phyloP scores from a whole-genome alignment of 768 basidiomycete genomes.

The Suillus discolor region DNA sequence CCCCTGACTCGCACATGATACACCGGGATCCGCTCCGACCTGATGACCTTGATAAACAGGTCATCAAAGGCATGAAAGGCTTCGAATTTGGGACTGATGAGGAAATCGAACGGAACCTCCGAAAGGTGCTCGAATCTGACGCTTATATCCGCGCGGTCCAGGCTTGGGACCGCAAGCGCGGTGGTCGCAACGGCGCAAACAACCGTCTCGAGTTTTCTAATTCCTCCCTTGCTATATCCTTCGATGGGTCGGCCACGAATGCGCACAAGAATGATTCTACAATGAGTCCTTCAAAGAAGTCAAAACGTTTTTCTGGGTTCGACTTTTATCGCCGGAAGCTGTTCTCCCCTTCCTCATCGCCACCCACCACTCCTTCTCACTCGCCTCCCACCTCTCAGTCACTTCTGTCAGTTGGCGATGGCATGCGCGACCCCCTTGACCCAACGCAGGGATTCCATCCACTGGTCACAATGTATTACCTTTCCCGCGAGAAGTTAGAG shows the following conservation, averaged over 20 bases:
- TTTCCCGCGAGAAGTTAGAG: slow-evolving; percentile 94
- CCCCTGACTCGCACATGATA: slow-evolving; percentile 84
- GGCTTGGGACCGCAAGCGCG: slow-evolving; percentile 76
- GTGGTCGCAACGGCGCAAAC: slow-evolving; percentile 41
- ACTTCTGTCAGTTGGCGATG: slow-evolving; percentile 52
- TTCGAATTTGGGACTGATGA: slow-evolving; percentile 94
- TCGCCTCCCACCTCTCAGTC: slow-evolving; percentile 66
- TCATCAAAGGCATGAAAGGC: slow-evolving; percentile 90
- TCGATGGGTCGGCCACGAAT: slow-evolving; percentile 46
- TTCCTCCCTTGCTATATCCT: slow-evolving; percentile 70
- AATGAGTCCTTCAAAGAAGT: slow-evolving; percentile 57
- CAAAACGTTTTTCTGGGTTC: slow-evolving; percentile 91
- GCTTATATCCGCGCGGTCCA: slow-evolving; percentile 72
- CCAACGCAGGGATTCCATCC: slow-evolving; percentile 95
- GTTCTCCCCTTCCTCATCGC: slow-evolving; percentile 58
- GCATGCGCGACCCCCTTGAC: slow-evolving; percentile 60
- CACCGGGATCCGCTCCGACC: slow-evolving; percentile 86
- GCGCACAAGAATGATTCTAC: slow-evolving; percentile 42
- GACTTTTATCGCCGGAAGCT: slow-evolving; percentile 93
- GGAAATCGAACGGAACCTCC: slow-evolving; percentile 77
- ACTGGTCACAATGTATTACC: slow-evolving; percentile 93
- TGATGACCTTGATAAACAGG: slow-evolving; percentile 85
- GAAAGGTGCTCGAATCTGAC: slow-evolving; percentile 76
- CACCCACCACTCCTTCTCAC: slow-evolving; percentile 53
- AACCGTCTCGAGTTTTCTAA: slow-evolving; percentile 62